Base-by-base conservation (phyloP, 2,329 filamentous ascomycete genomes). In the Dactylellina cionopaga region DNA sequence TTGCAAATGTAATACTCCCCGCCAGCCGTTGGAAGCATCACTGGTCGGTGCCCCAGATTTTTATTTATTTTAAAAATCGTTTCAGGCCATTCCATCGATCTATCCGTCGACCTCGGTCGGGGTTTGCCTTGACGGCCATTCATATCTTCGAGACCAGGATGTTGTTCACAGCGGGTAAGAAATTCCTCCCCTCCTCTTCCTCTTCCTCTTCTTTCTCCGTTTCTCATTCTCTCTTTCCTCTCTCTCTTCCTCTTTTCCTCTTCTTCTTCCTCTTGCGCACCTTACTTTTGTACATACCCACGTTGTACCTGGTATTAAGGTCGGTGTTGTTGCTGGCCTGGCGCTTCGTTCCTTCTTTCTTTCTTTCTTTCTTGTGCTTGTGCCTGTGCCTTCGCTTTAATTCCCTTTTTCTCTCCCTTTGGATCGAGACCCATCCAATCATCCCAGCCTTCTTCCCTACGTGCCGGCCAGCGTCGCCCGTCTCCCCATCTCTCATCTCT, bases 21-120 rank as follows among this genome's bases (percentile, higher is more conserved):
- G 51, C 51, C 33, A 41, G 51, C 51, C 51, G 51, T 55, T 55
- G 51, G 51, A 41, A n/a, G 22, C 35, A 29, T 31, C 33, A 55
- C 22, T 15, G 33, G 51, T 41, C 19, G 39, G 51, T 35, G n/a
- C n/a, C n/a, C n/a, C n/a, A n/a, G n/a, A n/a, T n/a, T n/a, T n/a
- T n/a, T n/a, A n/a, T n/a, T n/a, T n/a, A n/a, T n/a, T n/a, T n/a
- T n/a, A n/a, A n/a, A n/a, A n/a, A n/a, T n/a, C n/a, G n/a, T n/a
- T n/a, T n/a, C n/a, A n/a, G n/a, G 43, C 54, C 37, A 58, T 58
- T 58, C 37, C 54, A 43, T 58, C 39, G 37, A 56, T 56, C 35
- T 35, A 43, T 44, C 25, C 35, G 54, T 33, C 24, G n/a, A 35
- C 46, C 39, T 51, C 29, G 29, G 24, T 41, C 35, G 35, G 39